Base-by-base conservation (phyloP, 495 filamentous ascomycete species). In the Aspergillus bertholletiae region DNA sequence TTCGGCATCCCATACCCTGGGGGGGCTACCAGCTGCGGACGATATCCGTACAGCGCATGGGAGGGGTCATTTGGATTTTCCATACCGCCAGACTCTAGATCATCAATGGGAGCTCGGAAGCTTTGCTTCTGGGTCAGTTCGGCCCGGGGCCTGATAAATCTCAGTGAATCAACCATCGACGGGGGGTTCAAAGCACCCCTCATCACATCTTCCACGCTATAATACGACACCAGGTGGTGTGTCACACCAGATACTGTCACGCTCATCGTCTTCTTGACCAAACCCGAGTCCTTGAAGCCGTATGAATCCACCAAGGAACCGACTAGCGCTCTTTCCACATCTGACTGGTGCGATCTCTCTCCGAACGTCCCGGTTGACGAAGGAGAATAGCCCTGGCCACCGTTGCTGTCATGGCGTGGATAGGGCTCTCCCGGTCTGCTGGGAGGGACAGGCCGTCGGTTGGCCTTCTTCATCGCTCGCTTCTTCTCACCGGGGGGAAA, bases 221-320 rank as follows among this genome's bases (percentile, higher is more conserved):
- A 97, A 66, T 96, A 97, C 0, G 88, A 93, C 37, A 96, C 89
- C 46, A 97, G 71, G 59, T 95, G 90, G 65, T 93, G 91, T 4
- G 80, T 82, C 5, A 88, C 72, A 7, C 84, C 84, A 17, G 83
- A 70, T 43, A 88, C 80, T 2, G 79, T 84, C 23, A 96, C 81
- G 52, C 85, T 90, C 65, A 96, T 89, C 0, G 92, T 96, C 78
- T 96, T 96, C 75, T 97, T 97, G 24, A 96, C 83, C 52, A 96
- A 68, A 0, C 92, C 92, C 2, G 84, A 81, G 39, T 84, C 79
- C 71, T 91, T 93, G 79, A 96, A 96, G 21, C 83, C 84, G 66
- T 96, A 96, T 0, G 87, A 90, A 68, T 96, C 90, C 3, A 89
- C 78, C 23, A 96, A 77, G 7, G 90, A 96, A 26, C 92, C 92